These are phyloP conservation scores for Cyclostephanos tholiformis DNA, from an alignment of 108 stramenopile genomes.

Conservation along the genomic window DNA sequence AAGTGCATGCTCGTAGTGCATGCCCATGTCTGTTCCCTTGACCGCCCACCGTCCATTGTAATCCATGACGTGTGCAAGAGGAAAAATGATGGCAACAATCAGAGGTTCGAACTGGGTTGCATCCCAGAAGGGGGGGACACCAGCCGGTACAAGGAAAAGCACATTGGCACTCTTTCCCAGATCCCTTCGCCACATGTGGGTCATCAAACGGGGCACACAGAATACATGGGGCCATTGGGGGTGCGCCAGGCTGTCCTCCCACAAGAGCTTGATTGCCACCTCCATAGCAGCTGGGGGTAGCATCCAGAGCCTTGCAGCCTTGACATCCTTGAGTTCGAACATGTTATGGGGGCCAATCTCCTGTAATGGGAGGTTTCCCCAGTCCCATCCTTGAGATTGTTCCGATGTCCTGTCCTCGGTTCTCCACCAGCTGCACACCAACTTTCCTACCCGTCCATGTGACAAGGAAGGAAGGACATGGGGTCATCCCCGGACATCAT, in stretches of 20 bases:
- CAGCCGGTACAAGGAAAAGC: background rate
- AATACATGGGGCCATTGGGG: slow-evolving; percentile 12
- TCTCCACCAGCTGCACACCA: slow-evolving; percentile 16
- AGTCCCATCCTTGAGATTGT: background rate
- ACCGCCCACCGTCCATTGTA: background rate
- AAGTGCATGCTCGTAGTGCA: slow-evolving; percentile 8
- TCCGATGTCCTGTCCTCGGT: background rate
- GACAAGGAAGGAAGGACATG: slow-evolving; percentile 6
- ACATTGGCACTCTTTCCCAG: slow-evolving; percentile 5
- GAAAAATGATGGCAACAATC: background rate
- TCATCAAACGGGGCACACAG: background rate
- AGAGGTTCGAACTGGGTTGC: background rate
- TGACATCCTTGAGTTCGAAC: slow-evolving; percentile 2
- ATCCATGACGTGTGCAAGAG: background rate
- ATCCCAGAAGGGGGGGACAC: background rate
- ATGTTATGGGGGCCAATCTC: slow-evolving; percentile 2
- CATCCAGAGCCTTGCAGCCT: slow-evolving; percentile 5
- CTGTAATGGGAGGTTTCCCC: background rate
- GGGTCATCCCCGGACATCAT: slow-evolving; percentile 7
- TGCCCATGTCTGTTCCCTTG: background rate
- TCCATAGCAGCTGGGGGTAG: slow-evolving; percentile 8
- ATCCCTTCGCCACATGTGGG: slow-evolving; percentile 2
- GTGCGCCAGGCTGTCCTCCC: slow-evolving; percentile 7
- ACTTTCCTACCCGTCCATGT: slow-evolving; percentile 11
- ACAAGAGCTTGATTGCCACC: background rate